Evolutionary conservation across 192 early-diverging fungal genomes (phyloP).

Genomic region (Mortierella antarctica): DNA sequence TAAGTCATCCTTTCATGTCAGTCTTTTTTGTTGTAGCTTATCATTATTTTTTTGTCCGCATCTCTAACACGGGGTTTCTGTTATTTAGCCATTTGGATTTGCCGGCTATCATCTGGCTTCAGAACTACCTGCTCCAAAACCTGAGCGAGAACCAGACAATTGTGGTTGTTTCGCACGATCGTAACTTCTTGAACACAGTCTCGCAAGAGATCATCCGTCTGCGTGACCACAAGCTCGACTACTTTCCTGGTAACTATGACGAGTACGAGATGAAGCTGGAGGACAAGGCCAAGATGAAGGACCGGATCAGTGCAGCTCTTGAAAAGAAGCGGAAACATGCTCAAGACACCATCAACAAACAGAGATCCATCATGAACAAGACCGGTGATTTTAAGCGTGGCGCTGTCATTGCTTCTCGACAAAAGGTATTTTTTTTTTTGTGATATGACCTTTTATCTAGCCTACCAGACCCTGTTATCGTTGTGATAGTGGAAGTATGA

Average conservation of each 20-base stretch:
- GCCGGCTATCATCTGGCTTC: slow-evolving; percentile 92
- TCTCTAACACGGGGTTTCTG: neutral
- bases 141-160: slow-evolving; percentile 72
- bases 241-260: slow-evolving; percentile 89
- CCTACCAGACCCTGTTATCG: neutral
- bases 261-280: slow-evolving; percentile 83
- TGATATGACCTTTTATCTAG: too few relatives aligned
- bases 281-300: slow-evolving; percentile 75
- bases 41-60: neutral
- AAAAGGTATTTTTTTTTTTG: slow-evolving; percentile 64
- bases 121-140: slow-evolving; percentile 75
- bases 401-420: slow-evolving; percentile 77
- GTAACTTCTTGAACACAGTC: slow-evolving; percentile 85
- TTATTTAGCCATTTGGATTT: slow-evolving; percentile 79
- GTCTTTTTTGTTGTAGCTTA: neutral
- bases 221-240: slow-evolving; percentile 75
- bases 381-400: slow-evolving; percentile 88
- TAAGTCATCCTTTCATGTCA: slow-evolving; percentile 10
- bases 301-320: slow-evolving; percentile 67
- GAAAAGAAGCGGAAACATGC: slow-evolving; percentile 81
- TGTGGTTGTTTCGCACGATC: slow-evolving; percentile 91
- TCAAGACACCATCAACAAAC: slow-evolving; percentile 83
- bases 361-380: slow-evolving; percentile 74
- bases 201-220: slow-evolving; percentile 81
- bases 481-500: neutral